These are phyloP conservation scores for Moesziomyces globuligerus DNA, from an alignment of 1,284 basidiomycete species.

Conservation along the genomic window DNA sequence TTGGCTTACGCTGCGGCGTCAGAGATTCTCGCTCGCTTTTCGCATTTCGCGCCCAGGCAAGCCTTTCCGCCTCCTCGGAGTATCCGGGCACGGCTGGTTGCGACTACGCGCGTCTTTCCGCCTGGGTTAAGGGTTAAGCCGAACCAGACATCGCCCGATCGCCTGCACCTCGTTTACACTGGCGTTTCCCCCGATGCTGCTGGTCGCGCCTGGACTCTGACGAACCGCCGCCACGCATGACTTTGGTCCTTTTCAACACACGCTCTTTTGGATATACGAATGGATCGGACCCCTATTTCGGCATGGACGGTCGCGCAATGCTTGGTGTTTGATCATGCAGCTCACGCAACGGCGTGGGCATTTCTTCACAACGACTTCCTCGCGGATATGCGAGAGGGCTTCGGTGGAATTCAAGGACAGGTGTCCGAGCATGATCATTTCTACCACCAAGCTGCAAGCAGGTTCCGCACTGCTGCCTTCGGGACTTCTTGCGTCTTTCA, in stretches of 20 bases:
- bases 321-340: conserved; percentile 32
- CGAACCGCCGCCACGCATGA: background rate
- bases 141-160: too few species aligned
- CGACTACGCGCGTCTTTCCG: too few species aligned
- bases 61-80: too few species aligned
- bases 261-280: background rate
- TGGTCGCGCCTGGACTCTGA: background rate
- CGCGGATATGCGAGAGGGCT: conserved; percentile 58
- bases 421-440: conserved; percentile 33
- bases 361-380: conserved; percentile 30
- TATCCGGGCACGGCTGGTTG: too few species aligned
- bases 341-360: conserved; percentile 18
- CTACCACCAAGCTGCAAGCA: conserved; percentile 28
- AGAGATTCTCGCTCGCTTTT: conserved; percentile 2
- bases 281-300: conserved; percentile 18
- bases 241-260: background rate
- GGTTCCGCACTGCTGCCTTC: conserved; percentile 21
- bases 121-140: too few species aligned
- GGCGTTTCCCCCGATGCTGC: too few species aligned
- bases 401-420: conserved; percentile 44
- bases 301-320: conserved; percentile 34
- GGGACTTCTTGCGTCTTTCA: too few species aligned
- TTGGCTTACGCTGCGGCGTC: conserved; percentile 7
- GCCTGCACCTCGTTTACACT: too few species aligned
- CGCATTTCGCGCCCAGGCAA: background rate